Base-by-base conservation (phyloP, 2,329 filamentous ascomycete genomes). In the Ascomycota sp. region DNA sequence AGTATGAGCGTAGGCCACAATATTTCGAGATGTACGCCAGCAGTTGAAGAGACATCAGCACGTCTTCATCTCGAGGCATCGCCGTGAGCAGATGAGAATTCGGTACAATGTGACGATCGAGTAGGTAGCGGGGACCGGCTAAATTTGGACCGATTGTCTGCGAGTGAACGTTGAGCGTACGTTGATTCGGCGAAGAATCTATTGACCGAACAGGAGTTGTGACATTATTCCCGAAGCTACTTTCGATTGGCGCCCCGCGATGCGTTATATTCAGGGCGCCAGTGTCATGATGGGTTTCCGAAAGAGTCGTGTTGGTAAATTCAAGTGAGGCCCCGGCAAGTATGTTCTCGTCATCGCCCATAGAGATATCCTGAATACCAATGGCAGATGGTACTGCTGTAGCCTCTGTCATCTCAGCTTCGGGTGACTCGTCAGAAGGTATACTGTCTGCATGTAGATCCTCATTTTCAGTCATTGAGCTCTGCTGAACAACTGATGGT, bases 21-120 rank as follows among this genome's bases (percentile, higher is more conserved):
- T 98, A 98, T 55, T 98, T 98, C 21, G 84, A 93, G 36, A 98
- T 86, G 51, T 98, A 98, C 11, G 89, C 89, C 31, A 98, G 68
- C 13, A 98, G 69, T 55, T 98, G 89, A 28, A 98, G 66, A 6
- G 89, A 93, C 86, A 98, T 93, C 41, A 98, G 64, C 2, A 98
- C 89, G 47, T 98, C 89, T 53, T 98, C 89, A 46, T 98, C 89
- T 33, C 89, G 73, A 8, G 89, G 89, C 78, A 95, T 92, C 9
- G 83, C 77, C 25, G 84, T 80, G 26, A 92, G 61, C 44, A 91
- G 75, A 43, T 76, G 74, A 11, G 76, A 68, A 46, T 72, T 69
- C 24, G 78, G 71, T 28, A 72, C 66, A 34, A 76, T 55, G 32
- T 72, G 72, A 28, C 77, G 74, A 44, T 92, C 78, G 33, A 82